Percentiles rank a stretch among this genome's conserved stretches.
Conservation (phyloP, 768 basidiomycete genomes). For the Serendipita sp. region DNA sequence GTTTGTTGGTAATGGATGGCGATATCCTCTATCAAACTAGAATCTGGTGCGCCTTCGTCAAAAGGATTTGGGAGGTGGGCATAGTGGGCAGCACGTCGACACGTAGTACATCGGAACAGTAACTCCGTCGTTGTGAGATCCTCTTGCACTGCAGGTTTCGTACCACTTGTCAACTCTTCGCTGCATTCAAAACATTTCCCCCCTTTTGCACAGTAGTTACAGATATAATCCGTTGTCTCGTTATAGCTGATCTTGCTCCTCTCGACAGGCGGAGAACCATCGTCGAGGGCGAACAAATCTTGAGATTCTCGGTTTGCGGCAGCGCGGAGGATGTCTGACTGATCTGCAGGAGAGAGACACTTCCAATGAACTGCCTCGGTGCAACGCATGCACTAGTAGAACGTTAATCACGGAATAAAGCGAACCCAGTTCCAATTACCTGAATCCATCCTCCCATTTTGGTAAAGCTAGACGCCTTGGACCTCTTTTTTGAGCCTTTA, state of each 20-base stretch:
- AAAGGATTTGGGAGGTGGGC: conserved; percentile 42
- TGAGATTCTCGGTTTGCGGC: conserved; percentile 19
- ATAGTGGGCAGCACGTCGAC: conserved; percentile 75
- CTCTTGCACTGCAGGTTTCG: neutral
- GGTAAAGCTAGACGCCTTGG: neutral
- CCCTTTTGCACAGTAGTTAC: conserved; percentile 57
- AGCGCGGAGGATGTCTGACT: conserved; percentile 58
- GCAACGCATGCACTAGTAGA: neutral
- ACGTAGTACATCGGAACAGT: conserved; percentile 68
- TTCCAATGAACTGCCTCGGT: conserved; percentile 37
- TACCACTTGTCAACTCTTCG: neutral
- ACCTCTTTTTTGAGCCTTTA: neutral
- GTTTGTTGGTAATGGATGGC: conserved; percentile 44
- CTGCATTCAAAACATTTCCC: conserved; percentile 61
- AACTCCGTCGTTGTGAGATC: conserved; percentile 17
- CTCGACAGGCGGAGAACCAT: conserved; percentile 21
- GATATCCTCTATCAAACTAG: conserved; percentile 22
- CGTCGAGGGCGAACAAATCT: conserved; percentile 9
- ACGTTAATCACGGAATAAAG: neutral
- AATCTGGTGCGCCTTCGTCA: conserved; percentile 19
- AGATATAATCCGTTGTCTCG: conserved; percentile 66
- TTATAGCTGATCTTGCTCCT: conserved; percentile 30
- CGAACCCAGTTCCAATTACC: neutral
- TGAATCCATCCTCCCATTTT: neutral
- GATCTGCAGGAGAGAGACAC: conserved; percentile 48